Percentiles rank a stretch among this genome's conserved stretches.
Conservation (phyloP, 129 eudicot species). For the Daucus carota region DH1_v3.0 NC_030384.2:34097001-34097500, state of each 20-base stretch:
- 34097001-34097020: background rate
- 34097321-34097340: constrained; percentile 18
- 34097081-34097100: background rate
- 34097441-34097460: background rate
- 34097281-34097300: background rate
- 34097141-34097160: background rate
- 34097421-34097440: no score
- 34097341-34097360: constrained; percentile 25
- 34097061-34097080: background rate
- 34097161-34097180: no score
- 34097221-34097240: no score
- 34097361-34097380: constrained; percentile 15
- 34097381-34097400: background rate
- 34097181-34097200: no score
- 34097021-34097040: background rate
- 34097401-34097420: background rate
- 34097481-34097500: background rate
- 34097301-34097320: background rate
- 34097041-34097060: background rate
- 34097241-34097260: no score
- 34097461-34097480: constrained; percentile 10
- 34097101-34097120: background rate
- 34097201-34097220: no score
- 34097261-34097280: no score
- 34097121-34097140: background rate